Evolutionary conservation across 495 filamentous ascomycete species (phyloP), one percentile per base, ranked within the genome.

Genomic region (Aspergillus affinis): DNA sequence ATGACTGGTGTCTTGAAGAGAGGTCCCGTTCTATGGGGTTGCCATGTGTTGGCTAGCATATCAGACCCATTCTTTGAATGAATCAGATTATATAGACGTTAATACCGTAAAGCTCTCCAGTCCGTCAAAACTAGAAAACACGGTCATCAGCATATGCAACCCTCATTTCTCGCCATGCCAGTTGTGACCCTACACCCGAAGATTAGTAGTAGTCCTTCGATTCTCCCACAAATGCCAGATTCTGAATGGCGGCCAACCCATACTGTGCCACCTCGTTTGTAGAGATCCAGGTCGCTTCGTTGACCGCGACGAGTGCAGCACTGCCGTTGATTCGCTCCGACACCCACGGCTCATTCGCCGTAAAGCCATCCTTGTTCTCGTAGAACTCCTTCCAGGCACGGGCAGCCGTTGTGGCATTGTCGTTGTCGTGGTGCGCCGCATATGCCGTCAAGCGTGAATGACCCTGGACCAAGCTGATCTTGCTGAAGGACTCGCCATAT

Each of bases 381-480:
- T 73, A 70, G 48, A 77, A 80, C 63, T 77, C 75, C 3, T 71
- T 62, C 78, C 78, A 80, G 8, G 76, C 76, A 32, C 75, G 71
- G 52, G 56, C 56, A 0, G 74, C 75, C 6, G 78, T 67, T 10
- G 68, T 73, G 17, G 55, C 59, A 55, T 78, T 75, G 13, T 60
- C 66, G 29, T 32, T 32, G 6, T 62, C 26, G 32, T 69, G 56
- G 3, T 75, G 67, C 23, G 71, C 73, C 0, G 47, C 61, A 59
- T 76, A 78, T 13, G 77, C 79, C 23, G 78, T 75, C 20, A 82
- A 59, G 9, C 78, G 71, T 20, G 78, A 79, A 59, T 82, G 79
- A 8, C 75, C 77, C 52, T 82, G 79, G 12, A 60, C 52, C 9
- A 80, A 61, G 50, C 27, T 77, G 18, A 76, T 51, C 0, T 48